Conservation (phyloP, 768 basidiomycete species). For the Coprinellus micaceus region DNA sequence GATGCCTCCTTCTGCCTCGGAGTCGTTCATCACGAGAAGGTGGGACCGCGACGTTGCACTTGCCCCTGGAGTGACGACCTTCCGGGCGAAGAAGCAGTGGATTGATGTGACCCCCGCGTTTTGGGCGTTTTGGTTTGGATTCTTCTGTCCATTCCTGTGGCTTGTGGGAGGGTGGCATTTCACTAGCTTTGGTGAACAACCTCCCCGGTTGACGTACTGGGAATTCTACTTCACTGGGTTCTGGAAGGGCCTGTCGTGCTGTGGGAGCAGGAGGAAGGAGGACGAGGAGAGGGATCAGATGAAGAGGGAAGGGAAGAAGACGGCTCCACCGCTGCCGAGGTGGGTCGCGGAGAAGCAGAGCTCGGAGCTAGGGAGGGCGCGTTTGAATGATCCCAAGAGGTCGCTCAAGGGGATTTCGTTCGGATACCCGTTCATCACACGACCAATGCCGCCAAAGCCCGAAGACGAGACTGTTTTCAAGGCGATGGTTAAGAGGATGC, state of each 20-base stretch:
- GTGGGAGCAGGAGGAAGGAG: constrained; percentile 14
- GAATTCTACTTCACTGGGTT: constrained; percentile 42
- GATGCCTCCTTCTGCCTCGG: constrained; percentile 32
- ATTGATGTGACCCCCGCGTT: constrained; percentile 40
- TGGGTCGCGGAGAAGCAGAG: constrained; percentile 44
- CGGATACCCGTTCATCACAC: constrained; percentile 60
- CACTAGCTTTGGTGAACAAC: constrained; percentile 43
- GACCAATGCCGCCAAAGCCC: constrained; percentile 29
- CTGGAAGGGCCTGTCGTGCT: constrained; percentile 35
- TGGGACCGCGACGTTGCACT: constrained; percentile 44
- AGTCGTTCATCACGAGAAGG: constrained; percentile 50
- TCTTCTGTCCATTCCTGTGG: constrained; percentile 72
- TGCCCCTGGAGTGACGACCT: constrained; percentile 28
- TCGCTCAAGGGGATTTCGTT: constrained; percentile 44
- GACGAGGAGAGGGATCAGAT: constrained; percentile 15
- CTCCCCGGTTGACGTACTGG: constrained; percentile 41
- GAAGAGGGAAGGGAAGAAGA: constrained; percentile 23
- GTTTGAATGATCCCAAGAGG: constrained; percentile 42
- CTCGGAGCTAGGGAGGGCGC: constrained; percentile 39
- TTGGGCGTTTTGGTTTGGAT: constrained; percentile 74
- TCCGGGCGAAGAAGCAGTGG: constrained; percentile 32
- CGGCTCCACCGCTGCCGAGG: constrained; percentile 32
- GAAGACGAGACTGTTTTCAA: constrained; percentile 7
- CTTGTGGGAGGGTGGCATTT: constrained; percentile 74
- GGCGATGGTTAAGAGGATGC: constrained; percentile 14